These are phyloP conservation scores for Colletotrichum cordylinicola DNA, from an alignment of 2,329 filamentous ascomycete species.

Conservation along the genomic window DNA sequence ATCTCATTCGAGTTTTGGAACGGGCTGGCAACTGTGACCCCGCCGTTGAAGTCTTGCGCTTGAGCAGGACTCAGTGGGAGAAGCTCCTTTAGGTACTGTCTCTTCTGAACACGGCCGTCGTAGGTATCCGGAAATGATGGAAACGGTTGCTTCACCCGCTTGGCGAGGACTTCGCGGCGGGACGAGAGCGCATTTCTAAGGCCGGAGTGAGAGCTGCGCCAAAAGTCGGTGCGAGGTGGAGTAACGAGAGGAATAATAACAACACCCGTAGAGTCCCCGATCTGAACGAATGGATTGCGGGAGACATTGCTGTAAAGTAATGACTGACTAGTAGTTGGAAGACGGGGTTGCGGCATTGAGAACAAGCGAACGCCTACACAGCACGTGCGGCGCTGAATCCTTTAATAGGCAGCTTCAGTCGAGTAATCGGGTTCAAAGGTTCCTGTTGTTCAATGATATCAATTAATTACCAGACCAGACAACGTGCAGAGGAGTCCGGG, in stretches of 20 bases:
- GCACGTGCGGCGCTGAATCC: not conserved
- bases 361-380: not conserved
- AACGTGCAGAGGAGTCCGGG: not conserved
- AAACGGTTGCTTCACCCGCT: not conserved
- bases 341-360: not conserved
- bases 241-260: not conserved
- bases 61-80: not conserved
- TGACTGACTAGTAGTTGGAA: not conserved
- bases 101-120: not conserved
- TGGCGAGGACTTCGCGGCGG: not conserved
- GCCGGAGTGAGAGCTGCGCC: not conserved
- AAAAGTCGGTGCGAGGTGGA: not conserved
- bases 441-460: not conserved
- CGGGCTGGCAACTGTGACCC: not conserved
- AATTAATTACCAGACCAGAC: rapidly evolving
- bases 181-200: not conserved
- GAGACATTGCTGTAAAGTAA: not conserved
- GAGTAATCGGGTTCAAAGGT: rapidly evolving
- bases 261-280: not conserved
- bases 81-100: not conserved
- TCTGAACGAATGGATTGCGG: rapidly evolving
- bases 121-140: not conserved
- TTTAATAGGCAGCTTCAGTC: not conserved
- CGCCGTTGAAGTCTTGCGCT: not conserved
- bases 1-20: not conserved